Percentiles rank a stretch among this genome's conserved stretches.
phyloP scores from a whole-genome alignment of 345 rosid species.

The Murraya koenigii region DNA sequence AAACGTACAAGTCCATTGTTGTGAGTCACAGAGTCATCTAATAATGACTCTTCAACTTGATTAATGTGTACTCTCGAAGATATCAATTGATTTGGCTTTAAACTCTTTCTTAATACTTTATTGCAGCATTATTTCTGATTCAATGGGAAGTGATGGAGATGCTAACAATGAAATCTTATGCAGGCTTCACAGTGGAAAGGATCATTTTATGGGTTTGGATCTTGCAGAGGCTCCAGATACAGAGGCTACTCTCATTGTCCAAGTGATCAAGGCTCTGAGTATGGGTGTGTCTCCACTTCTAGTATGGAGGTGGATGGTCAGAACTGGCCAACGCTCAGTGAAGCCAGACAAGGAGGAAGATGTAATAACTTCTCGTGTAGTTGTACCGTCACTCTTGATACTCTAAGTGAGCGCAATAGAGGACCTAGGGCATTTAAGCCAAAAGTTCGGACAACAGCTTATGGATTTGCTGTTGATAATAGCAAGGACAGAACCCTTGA shows the following conservation, averaged over 20 bases:
- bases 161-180: constrained; percentile 24
- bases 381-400: constrained; percentile 41
- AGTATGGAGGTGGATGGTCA: constrained; percentile 34
- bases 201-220: constrained; percentile 41
- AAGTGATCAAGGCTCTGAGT: constrained; percentile 33
- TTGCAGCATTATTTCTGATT: background rate
- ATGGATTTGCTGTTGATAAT: constrained; percentile 19
- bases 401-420: constrained; percentile 52
- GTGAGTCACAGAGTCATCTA: background rate
- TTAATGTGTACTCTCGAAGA: background rate
- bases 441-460: constrained; percentile 26
- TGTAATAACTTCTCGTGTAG: constrained; percentile 43
- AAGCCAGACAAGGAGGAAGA: constrained; percentile 40
- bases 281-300: constrained; percentile 32
- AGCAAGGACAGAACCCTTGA: constrained; percentile 24
- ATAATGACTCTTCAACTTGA: background rate
- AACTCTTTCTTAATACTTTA: background rate
- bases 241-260: constrained; percentile 33
- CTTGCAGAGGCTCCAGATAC: constrained; percentile 38
- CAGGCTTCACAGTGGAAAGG: constrained; percentile 47
- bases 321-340: constrained; percentile 48
- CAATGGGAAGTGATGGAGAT: constrained; percentile 1
- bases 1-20: background rate
- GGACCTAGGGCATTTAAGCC: constrained; percentile 60
- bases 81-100: background rate